These are phyloP conservation scores for Vitis hybrid DNA, from an alignment of 177 flowering plant genomes.

Conservation along the genomic window DNA sequence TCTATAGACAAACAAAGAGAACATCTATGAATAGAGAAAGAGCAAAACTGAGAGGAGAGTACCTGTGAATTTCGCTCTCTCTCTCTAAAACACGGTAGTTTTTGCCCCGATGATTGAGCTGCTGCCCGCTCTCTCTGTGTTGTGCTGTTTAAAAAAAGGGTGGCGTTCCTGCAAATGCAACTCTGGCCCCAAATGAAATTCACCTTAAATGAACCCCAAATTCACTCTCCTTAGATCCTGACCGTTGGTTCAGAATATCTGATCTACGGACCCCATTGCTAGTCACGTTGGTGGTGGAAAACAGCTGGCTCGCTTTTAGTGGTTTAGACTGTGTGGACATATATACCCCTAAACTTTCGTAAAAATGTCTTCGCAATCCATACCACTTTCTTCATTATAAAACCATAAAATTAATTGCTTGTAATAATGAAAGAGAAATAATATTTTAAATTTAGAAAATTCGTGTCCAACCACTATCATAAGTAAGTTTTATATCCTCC, in stretches of 20 bases:
- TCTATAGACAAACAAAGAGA: background rate
- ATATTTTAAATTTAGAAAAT: too few species aligned
- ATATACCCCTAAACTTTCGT: conserved; percentile 9
- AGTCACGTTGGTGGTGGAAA: conserved; percentile 20
- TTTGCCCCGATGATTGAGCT: too few species aligned
- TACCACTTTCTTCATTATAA: background rate
- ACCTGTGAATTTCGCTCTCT: conserved; percentile 16
- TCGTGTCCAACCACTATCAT: too few species aligned
- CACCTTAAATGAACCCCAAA: conserved; percentile 40
- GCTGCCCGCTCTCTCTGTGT: conserved; percentile 7
- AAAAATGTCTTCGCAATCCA: background rate
- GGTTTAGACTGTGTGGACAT: conserved; percentile 1
- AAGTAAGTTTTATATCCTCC: too few species aligned
- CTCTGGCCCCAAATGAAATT: conserved; percentile 28
- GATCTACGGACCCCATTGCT: conserved; percentile 26
- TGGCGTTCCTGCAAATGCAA: conserved; percentile 21
- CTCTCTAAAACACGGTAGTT: background rate
- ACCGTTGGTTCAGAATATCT: conserved; percentile 24
- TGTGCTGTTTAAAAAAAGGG: conserved; percentile 22
- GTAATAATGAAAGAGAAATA: too few species aligned
- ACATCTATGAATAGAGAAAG: too few species aligned
- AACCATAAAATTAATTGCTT: too few species aligned
- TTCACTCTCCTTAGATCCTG: conserved; percentile 15
- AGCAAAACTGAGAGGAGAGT: background rate
- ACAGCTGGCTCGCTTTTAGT: conserved; percentile 33